Evolutionary conservation across 2,329 filamentous ascomycete species (phyloP).

Genomic region (Lasiodiplodia hormozganensis): DNA sequence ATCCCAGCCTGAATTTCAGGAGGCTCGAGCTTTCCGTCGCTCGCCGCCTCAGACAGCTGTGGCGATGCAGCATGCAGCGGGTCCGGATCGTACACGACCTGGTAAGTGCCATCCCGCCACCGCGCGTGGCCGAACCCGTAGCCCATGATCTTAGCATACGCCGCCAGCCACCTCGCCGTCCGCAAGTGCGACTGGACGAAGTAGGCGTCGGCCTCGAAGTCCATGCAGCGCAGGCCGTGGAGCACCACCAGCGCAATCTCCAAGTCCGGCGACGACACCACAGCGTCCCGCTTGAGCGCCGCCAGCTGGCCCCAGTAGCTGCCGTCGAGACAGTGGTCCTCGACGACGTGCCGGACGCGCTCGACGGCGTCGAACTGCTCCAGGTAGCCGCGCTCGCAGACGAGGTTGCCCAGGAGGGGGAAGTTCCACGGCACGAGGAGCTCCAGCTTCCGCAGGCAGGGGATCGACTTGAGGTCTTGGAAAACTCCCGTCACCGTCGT

Average conservation of each 20-base stretch:
- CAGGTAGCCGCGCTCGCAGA: too few relatives aligned
- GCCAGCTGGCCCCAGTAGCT: neutral
- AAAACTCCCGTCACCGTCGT: neutral
- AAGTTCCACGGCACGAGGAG: neutral
- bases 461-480: neutral
- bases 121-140: neutral
- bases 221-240: neutral
- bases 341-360: neutral
- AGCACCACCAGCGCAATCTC: neutral
- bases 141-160: neutral
- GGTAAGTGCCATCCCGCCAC: neutral
- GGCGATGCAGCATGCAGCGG: neutral
- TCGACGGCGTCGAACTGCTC: neutral
- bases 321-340: neutral
- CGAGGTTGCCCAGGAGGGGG: neutral
- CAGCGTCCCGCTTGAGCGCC: neutral
- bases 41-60: too few relatives aligned
- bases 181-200: neutral
- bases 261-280: neutral
- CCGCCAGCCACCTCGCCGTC: neutral
- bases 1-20: neutral
- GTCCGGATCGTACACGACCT: neutral
- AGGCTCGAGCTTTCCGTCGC: neutral
- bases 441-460: neutral
- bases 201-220: too few relatives aligned